Conservation (phyloP, 2,329 filamentous ascomycete species). For the Trichoderma guizhouense region DNA sequence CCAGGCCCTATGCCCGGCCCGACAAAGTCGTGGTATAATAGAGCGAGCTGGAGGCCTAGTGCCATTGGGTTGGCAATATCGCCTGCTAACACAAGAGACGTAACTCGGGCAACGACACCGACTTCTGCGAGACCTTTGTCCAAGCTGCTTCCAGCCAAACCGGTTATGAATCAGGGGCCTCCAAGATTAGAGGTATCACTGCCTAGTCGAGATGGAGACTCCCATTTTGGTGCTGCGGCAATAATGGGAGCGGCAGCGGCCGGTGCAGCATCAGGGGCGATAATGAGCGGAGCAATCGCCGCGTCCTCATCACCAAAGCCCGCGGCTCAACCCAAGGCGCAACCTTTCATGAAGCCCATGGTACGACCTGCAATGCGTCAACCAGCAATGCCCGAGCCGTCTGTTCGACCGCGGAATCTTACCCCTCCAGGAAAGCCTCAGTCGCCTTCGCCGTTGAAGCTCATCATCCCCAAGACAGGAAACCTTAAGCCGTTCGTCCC, state of each 20-base stretch:
- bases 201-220: not conserved
- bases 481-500: conserved; percentile 3
- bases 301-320: not conserved
- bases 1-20: conserved; percentile 23
- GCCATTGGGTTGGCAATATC: conserved; percentile 47
- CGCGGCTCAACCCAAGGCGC: not conserved
- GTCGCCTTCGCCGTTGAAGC: conserved; percentile 27
- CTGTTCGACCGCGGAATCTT: conserved; percentile 2
- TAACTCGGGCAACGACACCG: conserved; percentile 22
- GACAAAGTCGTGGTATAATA: conserved; percentile 26
- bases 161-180: conserved; percentile 36
- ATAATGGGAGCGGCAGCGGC: not conserved
- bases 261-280: conserved; percentile 18
- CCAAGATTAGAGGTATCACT: conserved; percentile 5
- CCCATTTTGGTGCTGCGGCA: not conserved
- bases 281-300: conserved; percentile 12
- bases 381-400: not conserved
- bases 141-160: conserved; percentile 45
- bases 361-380: not conserved
- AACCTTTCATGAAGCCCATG: not conserved
- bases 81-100: conserved; percentile 25
- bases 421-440: conserved; percentile 19
- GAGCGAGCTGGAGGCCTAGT: conserved; percentile 33
- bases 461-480: conserved; percentile 28
- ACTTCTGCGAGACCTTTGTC: conserved; percentile 36